Conservation (phyloP, 1,139 yeast genomes). For the Taphrina betulina region DNA sequence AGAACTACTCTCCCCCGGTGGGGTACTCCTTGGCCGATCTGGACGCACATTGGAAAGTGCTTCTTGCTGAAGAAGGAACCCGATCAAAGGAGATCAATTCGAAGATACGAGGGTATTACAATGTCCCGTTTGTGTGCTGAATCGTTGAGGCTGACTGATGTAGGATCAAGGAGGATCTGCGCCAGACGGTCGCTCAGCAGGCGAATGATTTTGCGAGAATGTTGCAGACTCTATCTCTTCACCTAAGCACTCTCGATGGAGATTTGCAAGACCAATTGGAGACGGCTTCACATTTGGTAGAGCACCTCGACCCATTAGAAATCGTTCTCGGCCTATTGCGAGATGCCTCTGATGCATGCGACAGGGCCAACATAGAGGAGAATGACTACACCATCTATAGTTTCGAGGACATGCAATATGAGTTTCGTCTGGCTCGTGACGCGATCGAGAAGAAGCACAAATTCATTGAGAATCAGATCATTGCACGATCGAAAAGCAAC, state of each 20-base stretch:
- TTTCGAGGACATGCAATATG: constrained; percentile 48
- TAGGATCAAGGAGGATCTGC: constrained; percentile 49
- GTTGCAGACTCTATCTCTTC: constrained; percentile 43
- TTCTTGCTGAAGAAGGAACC: constrained; percentile 44
- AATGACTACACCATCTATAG: constrained; percentile 48
- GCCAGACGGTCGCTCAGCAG: constrained; percentile 49
- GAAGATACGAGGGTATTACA: constrained; percentile 42
- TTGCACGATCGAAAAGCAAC: constrained; percentile 47
- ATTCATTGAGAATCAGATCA: constrained; percentile 48
- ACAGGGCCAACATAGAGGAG: constrained; percentile 48
- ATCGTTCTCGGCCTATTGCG: constrained; percentile 41
- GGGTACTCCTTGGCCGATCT: constrained; percentile 43
- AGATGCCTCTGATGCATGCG: constrained; percentile 42
- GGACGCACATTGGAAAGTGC: constrained; percentile 44
- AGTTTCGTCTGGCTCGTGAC: constrained; percentile 46
- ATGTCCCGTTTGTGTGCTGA: too few relatives aligned
- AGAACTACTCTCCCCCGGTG: constrained; percentile 46
- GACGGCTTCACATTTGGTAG: constrained; percentile 43
- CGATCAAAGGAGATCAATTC: constrained; percentile 45
- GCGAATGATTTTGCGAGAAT: constrained; percentile 46
- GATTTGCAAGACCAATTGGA: constrained; percentile 47
- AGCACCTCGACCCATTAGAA: constrained; percentile 44
- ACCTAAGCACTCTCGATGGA: constrained; percentile 46
- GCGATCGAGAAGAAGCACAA: constrained; percentile 47
- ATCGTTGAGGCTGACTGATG: not conserved